A percentile compares a stretch with the other conserved stretches of the same genome.
Evolutionary conservation across 2,329 filamentous ascomycete genomes (phyloP).

Genomic region (Fusarium sambucinum): DNA sequence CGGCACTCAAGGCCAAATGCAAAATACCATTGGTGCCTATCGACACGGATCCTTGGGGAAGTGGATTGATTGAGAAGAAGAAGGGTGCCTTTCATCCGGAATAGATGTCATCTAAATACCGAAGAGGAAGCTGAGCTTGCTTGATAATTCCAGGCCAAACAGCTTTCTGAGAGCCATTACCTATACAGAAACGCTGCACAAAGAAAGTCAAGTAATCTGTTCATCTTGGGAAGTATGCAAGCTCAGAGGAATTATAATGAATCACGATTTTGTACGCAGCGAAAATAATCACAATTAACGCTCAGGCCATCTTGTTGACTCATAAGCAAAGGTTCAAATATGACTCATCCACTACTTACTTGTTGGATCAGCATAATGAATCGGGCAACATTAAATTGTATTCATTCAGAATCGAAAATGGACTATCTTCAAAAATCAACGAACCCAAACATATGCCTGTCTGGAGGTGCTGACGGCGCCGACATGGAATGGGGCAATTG

Average conservation of each 20-base stretch:
- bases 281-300: background rate
- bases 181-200: background rate
- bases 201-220: background rate
- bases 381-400: background rate
- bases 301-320: too few relatives aligned
- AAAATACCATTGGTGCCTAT: background rate
- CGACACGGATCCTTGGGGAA: background rate
- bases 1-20: background rate
- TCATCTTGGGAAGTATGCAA: background rate
- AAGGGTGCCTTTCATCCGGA: background rate
- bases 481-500: constrained; percentile 4
- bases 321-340: background rate
- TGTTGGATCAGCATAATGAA: background rate
- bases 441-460: background rate
- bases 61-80: background rate
- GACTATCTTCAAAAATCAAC: background rate
- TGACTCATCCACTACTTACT: background rate
- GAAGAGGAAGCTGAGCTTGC: too few relatives aligned
- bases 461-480: constrained; percentile 10
- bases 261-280: background rate
- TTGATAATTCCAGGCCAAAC: too few relatives aligned
- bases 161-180: background rate
- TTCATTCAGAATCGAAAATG: background rate
- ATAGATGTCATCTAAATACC: background rate
- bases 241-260: background rate